These are phyloP conservation scores for Saturnispora zaruensis DNA, from an alignment of 805 yeast species.

Conservation along the genomic window DNA sequence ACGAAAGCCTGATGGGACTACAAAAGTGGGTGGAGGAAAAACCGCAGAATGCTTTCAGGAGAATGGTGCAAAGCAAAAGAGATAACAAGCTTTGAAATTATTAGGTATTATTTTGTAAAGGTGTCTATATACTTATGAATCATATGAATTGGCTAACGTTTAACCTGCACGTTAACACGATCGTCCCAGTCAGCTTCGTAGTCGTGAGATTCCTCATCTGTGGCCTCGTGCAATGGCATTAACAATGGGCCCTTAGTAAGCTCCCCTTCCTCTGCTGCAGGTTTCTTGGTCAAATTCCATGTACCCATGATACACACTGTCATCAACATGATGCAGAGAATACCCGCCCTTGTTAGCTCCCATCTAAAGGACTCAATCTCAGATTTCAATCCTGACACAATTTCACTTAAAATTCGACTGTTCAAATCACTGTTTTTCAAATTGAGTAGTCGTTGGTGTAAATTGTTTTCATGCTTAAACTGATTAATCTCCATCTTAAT, in stretches of 20 bases:
- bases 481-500: slow-evolving; percentile 74
- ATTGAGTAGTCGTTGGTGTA: slow-evolving; percentile 59
- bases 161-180: slow-evolving; percentile 19
- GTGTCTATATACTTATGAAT: background rate
- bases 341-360: slow-evolving; percentile 86
- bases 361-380: slow-evolving; percentile 86
- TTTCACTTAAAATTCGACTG: slow-evolving; percentile 74
- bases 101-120: slow-evolving; percentile 8
- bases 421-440: slow-evolving; percentile 72
- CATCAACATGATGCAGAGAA: slow-evolving; percentile 61
- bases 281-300: slow-evolving; percentile 32
- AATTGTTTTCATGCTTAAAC: slow-evolving; percentile 76
- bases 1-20: slow-evolving; percentile 63
- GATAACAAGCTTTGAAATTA: slow-evolving; percentile 20
- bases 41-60: slow-evolving; percentile 49
- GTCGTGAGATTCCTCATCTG: slow-evolving; percentile 45
- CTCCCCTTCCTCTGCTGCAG: slow-evolving; percentile 21
- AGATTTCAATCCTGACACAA: slow-evolving; percentile 73
- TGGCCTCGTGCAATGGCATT: slow-evolving; percentile 39
- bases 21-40: slow-evolving; percentile 61
- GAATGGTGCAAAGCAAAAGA: slow-evolving; percentile 9
- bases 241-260: slow-evolving; percentile 21
- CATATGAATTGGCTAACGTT: slow-evolving; percentile 28
- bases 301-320: slow-evolving; percentile 57
- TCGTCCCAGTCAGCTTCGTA: slow-evolving; percentile 48